phyloP scores from a whole-genome alignment of 164 flowering plant genomes.

The Tetrastigma voinierianum region DNA sequence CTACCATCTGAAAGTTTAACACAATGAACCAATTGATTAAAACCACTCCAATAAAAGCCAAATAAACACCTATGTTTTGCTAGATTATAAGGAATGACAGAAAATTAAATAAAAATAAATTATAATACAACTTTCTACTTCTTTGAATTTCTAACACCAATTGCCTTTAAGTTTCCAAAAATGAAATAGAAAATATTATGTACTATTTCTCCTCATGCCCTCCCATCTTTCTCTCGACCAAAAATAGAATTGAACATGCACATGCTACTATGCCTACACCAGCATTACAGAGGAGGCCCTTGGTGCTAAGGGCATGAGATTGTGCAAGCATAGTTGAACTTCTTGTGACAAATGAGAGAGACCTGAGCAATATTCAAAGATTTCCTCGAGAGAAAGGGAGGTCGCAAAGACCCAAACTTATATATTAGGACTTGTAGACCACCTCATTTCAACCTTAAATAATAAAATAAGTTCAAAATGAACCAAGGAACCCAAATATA shows the following conservation, averaged over 20 bases:
- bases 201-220: neutral
- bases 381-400: constrained; percentile 73
- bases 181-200: too few relatives aligned
- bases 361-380: constrained; percentile 14
- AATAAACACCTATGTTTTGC: neutral
- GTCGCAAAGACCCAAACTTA: constrained; percentile 44
- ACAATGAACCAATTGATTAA: too few relatives aligned
- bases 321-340: constrained; percentile 38
- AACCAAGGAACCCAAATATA: too few relatives aligned
- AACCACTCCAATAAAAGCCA: too few relatives aligned
- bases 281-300: constrained; percentile 77
- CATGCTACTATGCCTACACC: constrained; percentile 97
- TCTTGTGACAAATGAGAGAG: constrained; percentile 5
- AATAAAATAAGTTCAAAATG: too few relatives aligned
- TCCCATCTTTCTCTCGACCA: neutral
- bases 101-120: neutral
- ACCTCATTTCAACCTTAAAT: too few relatives aligned
- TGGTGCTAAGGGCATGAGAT: constrained; percentile 52
- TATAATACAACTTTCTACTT: neutral
- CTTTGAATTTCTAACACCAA: too few relatives aligned
- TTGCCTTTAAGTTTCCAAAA: too few relatives aligned
- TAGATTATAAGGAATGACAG: neutral
- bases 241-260: constrained; percentile 17
- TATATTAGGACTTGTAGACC: too few relatives aligned
- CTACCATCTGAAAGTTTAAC: too few relatives aligned